Conservation (phyloP, 768 basidiomycete genomes). For the Termitomyces sp. region DNA sequence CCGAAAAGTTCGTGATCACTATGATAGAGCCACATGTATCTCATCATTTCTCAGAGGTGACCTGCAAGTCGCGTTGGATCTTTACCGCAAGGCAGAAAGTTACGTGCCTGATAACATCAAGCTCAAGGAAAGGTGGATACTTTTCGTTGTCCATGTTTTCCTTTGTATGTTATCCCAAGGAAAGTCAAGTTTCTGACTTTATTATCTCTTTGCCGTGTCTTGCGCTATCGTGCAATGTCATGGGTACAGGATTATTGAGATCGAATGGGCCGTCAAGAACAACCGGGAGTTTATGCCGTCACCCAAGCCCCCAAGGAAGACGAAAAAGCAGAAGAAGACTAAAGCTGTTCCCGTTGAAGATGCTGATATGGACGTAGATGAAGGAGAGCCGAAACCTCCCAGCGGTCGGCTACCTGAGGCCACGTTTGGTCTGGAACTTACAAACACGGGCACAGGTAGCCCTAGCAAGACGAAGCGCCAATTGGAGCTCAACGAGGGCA, state of each 20-base stretch:
- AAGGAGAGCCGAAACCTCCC: constrained; percentile 10
- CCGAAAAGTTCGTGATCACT: constrained; percentile 60
- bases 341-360: constrained; percentile 23
- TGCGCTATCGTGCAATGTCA: constrained; percentile 18
- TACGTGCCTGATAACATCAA: constrained; percentile 88
- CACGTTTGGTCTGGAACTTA: constrained; percentile 40
- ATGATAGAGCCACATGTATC: background rate
- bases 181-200: constrained; percentile 40
- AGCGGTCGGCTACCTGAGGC: constrained; percentile 17
- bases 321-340: constrained; percentile 31
- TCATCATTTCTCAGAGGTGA: constrained; percentile 52
- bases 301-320: constrained; percentile 42
- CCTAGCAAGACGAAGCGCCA: constrained; percentile 37
- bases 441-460: constrained; percentile 32
- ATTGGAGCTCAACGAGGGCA: constrained; percentile 24
- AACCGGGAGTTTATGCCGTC: constrained; percentile 56
- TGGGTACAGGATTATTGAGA: constrained; percentile 70
- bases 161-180: constrained; percentile 48
- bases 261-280: constrained; percentile 75
- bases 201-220: constrained; percentile 24
- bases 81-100: constrained; percentile 77
- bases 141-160: constrained; percentile 65
- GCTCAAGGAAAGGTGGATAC: constrained; percentile 84
- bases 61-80: constrained; percentile 72
- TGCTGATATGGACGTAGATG: constrained; percentile 26